Evolutionary conservation across 257 asterid species (phyloP), one percentile per base, ranked within the genome.

Genomic region (Galeopsis tetrahit): DNA sequence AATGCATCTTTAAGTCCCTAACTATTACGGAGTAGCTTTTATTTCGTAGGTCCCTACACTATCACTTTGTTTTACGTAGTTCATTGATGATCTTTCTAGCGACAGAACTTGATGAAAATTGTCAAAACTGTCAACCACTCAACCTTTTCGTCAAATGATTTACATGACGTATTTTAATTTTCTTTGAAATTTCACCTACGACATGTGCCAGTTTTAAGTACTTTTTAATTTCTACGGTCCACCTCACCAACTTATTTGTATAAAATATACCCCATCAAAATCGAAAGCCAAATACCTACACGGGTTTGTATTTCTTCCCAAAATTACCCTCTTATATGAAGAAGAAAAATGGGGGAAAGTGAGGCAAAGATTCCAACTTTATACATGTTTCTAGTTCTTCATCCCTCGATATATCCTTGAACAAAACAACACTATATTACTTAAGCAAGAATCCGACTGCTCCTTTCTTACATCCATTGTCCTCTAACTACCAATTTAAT

Each of bases 381-480:
- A 55, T 55, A 34, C 17, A 15, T 55, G 61, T 55, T 55, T 55
- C 61, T 55, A 55, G 28, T 14, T 49, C 56, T 49, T 49, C 56
- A 49, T 28, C 61, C 61, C 35, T 55, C 4, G 21, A 6, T 3
- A 7, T 15, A 55, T 14, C 61, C 61, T 55, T 49, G 56, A n/a
- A 11, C 2, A 7, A 55, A 55, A 21, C 35, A 17, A 55, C 33
- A 55, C 33, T 55, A 55, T 21, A 49, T 8, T 55, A 21, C 61
- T 17, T 17, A 35, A 55, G 61, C 61, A 55, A 55, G 61, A 55
- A 15, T 53, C 33, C 59, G 6, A 53, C 13, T 15, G 59, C 34
- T 0, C 34, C 35, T 55, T 28, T 55, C 57, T n/a, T 55, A 11
- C 61, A 55, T 55, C n/a, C 2, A 13, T 5, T 17, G 61, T 2